A percentile compares a stretch with the other conserved stretches of the same genome.
Evolutionary conservation across 2,329 filamentous ascomycete species (phyloP).

Genomic region (Rhinocladiella similis): DNA sequence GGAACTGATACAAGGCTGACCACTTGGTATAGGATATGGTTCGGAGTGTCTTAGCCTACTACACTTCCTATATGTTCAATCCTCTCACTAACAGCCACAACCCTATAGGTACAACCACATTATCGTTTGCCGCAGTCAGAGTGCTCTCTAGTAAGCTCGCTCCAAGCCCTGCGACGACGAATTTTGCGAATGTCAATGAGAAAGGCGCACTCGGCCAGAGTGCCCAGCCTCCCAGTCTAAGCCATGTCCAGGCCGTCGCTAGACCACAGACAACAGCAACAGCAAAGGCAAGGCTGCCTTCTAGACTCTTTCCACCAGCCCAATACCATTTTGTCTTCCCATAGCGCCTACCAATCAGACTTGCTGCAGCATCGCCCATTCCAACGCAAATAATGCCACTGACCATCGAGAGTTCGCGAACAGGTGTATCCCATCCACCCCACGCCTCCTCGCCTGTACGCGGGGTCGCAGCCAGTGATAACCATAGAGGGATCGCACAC

Average conservation of each 20-base stretch:
- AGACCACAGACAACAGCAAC: slow-evolving; percentile 76
- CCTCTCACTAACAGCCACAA: slow-evolving; percentile 91
- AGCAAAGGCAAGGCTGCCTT: slow-evolving; percentile 81
- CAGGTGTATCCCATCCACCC: slow-evolving; percentile 71
- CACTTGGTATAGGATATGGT: neutral
- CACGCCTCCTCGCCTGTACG: slow-evolving; percentile 59
- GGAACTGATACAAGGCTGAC: neutral
- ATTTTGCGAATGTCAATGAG: slow-evolving; percentile 53
- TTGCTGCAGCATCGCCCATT: slow-evolving; percentile 90
- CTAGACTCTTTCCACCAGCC: slow-evolving; percentile 93
- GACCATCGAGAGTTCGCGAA: slow-evolving; percentile 83
- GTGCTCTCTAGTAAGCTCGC: slow-evolving; percentile 94
- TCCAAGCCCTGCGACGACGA: slow-evolving; percentile 69
- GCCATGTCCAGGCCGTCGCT: slow-evolving; percentile 69
- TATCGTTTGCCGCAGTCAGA: slow-evolving; percentile 95
- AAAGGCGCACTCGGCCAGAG: slow-evolving; percentile 29
- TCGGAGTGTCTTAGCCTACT: neutral
- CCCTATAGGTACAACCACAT: slow-evolving; percentile 91
- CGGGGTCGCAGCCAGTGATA: slow-evolving; percentile 71
- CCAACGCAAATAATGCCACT: slow-evolving; percentile 92
- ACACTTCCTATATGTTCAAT: slow-evolving; percentile 39
- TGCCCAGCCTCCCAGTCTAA: slow-evolving; percentile 71
- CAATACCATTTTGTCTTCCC: slow-evolving; percentile 91
- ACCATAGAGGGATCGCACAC: slow-evolving; percentile 92
- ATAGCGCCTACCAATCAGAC: slow-evolving; percentile 81